These are phyloP conservation scores for Carpinus fangiana DNA, from an alignment of 306 rosid species.

Conservation along the genomic window DNA sequence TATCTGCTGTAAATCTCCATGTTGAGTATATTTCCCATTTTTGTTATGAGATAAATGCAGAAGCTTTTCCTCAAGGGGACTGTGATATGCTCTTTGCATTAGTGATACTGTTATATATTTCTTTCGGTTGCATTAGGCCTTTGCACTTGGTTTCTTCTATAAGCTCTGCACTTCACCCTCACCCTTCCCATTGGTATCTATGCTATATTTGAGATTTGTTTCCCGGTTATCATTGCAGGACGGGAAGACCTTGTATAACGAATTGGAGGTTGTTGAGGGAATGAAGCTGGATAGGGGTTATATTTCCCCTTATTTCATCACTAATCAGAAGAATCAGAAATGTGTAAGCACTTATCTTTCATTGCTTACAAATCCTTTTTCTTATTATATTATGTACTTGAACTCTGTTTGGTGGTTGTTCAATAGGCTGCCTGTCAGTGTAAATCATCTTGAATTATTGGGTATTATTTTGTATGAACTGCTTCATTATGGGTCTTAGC, in stretches of 20 bases:
- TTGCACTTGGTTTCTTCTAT: neutral
- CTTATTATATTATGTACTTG: neutral
- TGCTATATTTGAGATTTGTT: neutral
- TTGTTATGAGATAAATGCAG: neutral
- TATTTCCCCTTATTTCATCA: conserved; percentile 88
- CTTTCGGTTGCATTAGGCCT: neutral
- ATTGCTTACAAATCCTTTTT: neutral
- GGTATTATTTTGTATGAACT: neutral
- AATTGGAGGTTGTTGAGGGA: conserved; percentile 97
- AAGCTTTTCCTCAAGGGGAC: neutral
- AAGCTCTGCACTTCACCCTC: neutral
- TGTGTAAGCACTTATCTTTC: conserved; percentile 53
- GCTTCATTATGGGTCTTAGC: neutral
- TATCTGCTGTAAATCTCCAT: neutral
- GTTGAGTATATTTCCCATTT: neutral
- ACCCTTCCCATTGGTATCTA: neutral
- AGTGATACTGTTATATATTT: neutral
- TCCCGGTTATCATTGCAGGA: conserved; percentile 56
- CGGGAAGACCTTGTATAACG: conserved; percentile 81
- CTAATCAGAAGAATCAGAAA: conserved; percentile 93
- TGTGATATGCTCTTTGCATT: neutral
- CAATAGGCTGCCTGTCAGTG: neutral
- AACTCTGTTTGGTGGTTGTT: neutral
- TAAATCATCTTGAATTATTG: neutral
- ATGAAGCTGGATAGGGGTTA: conserved; percentile 97